Percentiles rank a stretch among this genome's conserved stretches.
phyloP scores from a whole-genome alignment of 371 early-diverging fungal species.

The Synchytrium microbalum region DNA sequence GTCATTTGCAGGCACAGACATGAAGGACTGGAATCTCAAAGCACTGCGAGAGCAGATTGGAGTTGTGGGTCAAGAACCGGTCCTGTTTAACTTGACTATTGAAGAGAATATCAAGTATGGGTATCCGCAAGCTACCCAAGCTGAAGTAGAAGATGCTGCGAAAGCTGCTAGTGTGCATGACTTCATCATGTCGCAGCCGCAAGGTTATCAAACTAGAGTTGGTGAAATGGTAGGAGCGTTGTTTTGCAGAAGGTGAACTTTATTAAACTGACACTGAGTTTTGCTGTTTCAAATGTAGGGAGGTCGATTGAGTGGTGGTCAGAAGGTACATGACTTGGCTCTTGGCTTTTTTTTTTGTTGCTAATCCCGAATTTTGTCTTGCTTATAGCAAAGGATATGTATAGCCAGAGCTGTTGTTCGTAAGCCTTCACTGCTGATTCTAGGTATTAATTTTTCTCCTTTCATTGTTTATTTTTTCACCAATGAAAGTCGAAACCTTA shows the following conservation, averaged over 20 bases:
- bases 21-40: background rate
- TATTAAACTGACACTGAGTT: constrained; percentile 44
- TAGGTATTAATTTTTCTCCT: background rate
- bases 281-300: constrained; percentile 69
- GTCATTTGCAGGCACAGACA: constrained; percentile 1
- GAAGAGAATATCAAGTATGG: constrained; percentile 72
- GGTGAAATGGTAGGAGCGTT: constrained; percentile 48
- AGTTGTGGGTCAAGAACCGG: constrained; percentile 35
- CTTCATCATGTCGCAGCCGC: constrained; percentile 65
- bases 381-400: background rate
- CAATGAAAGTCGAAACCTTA: constrained; percentile 5
- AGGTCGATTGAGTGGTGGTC: background rate
- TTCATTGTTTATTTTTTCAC: constrained; percentile 6
- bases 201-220: constrained; percentile 67
- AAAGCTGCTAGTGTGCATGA: constrained; percentile 64
- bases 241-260: constrained; percentile 55
- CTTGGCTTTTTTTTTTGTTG: constrained; percentile 14
- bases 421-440: background rate
- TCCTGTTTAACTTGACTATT: constrained; percentile 37
- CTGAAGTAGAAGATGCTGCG: constrained; percentile 42
- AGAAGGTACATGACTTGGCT: constrained; percentile 92
- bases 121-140: constrained; percentile 35
- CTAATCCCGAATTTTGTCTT: background rate
- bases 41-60: constrained; percentile 57
- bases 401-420: background rate